These are phyloP conservation scores for Quercus tomentella DNA, from an alignment of 331 rosid species.

Conservation along the genomic window DNA sequence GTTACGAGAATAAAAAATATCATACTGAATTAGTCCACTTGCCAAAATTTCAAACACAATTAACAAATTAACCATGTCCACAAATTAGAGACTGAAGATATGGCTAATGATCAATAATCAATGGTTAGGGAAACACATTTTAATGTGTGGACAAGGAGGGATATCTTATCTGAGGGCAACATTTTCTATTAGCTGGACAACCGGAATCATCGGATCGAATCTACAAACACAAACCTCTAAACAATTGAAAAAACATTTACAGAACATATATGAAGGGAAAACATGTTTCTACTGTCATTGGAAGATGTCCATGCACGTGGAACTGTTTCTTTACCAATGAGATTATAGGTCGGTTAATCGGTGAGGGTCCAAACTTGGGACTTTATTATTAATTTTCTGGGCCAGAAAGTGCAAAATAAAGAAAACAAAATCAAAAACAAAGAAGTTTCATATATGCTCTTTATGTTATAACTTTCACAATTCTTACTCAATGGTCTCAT, in stretches of 20 bases:
- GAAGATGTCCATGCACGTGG: constrained; percentile 32
- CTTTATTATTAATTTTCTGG: background rate
- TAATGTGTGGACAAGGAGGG: constrained; percentile 1
- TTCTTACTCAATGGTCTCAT: background rate
- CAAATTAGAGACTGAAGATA: too few relatives aligned
- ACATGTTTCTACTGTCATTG: constrained; percentile 20
- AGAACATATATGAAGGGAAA: background rate
- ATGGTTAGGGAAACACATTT: too few relatives aligned
- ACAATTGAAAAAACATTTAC: background rate
- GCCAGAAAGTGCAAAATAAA: background rate
- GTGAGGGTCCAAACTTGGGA: background rate
- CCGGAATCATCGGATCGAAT: constrained; percentile 9
- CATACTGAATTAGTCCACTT: too few relatives aligned
- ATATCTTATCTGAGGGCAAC: background rate
- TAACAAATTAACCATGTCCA: background rate
- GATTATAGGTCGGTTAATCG: background rate
- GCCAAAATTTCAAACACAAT: too few relatives aligned
- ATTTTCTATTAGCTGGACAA: constrained; percentile 2
- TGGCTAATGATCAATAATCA: too few relatives aligned
- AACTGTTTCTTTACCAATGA: constrained; percentile 6
- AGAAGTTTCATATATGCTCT: background rate
- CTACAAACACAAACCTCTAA: background rate
- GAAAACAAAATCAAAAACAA: background rate
- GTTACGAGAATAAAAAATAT: too few relatives aligned
- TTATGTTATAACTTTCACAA: background rate